A percentile compares a stretch with the other conserved stretches of the same genome.
phyloP scores from a whole-genome alignment of 192 early-diverging fungal genomes.

The Phycomyces blakesleeanus region DNA sequence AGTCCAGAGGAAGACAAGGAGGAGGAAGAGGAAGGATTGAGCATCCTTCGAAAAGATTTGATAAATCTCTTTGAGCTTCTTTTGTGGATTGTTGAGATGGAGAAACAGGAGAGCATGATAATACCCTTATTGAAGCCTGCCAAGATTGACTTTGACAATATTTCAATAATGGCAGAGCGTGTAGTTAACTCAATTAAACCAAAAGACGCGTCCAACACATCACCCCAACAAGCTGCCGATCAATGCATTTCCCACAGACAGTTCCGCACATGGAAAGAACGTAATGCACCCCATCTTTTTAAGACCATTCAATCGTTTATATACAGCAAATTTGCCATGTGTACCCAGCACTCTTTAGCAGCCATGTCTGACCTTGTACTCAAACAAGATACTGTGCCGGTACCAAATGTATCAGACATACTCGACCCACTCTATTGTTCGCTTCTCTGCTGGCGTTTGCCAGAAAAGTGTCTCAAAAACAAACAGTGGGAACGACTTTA shows the following conservation, averaged over 20 bases:
- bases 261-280: slow-evolving; percentile 24
- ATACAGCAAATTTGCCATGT: slow-evolving; percentile 42
- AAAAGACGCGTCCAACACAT: background rate
- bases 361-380: slow-evolving; percentile 17
- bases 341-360: slow-evolving; percentile 10
- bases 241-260: slow-evolving; percentile 1
- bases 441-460: slow-evolving; percentile 45
- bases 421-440: slow-evolving; percentile 35
- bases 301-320: slow-evolving; percentile 40
- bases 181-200: background rate
- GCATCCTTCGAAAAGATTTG: slow-evolving; percentile 17
- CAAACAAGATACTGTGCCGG: slow-evolving; percentile 5
- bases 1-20: background rate
- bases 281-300: slow-evolving; percentile 44
- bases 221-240: background rate
- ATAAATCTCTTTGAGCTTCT: slow-evolving; percentile 14
- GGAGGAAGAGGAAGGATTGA: background rate
- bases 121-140: background rate
- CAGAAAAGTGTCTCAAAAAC: slow-evolving; percentile 17
- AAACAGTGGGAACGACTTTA: slow-evolving; percentile 42
- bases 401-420: slow-evolving; percentile 24
- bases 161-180: background rate
- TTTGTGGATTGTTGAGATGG: slow-evolving; percentile 24
- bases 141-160: background rate
- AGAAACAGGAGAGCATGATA: background rate